These are phyloP conservation scores for Acanthamoeba healyi DNA, from an alignment of 208 protist genomes.

Conservation along the genomic window DNA sequence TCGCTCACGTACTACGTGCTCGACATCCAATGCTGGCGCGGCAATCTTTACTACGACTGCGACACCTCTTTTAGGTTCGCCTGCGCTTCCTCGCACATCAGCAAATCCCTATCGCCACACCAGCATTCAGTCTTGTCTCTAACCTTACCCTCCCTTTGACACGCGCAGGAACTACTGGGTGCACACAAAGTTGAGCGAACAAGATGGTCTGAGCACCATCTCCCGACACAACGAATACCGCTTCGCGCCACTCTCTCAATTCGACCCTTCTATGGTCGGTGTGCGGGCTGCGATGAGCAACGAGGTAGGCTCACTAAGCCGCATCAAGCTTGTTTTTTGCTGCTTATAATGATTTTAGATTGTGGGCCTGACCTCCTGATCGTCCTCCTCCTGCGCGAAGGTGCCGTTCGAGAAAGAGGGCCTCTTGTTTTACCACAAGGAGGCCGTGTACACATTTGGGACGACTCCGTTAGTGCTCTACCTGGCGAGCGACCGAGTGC, in stretches of 20 bases:
- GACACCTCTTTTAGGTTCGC: slow-evolving; percentile 84
- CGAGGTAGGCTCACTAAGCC: not conserved
- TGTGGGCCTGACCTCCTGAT: not conserved
- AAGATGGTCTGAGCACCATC: not conserved
- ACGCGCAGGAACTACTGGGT: slow-evolving; percentile 57
- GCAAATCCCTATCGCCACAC: not conserved
- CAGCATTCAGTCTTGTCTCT: not conserved
- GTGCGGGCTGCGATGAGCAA: slow-evolving; percentile 35
- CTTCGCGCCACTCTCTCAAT: slow-evolving; percentile 21
- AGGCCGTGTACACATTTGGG: slow-evolving; percentile 81
- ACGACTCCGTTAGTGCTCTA: slow-evolving; percentile 90
- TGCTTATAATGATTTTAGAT: too few species aligned
- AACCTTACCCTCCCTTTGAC: not conserved
- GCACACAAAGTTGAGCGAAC: slow-evolving; percentile 50
- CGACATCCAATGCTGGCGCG: slow-evolving; percentile 84
- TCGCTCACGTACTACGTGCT: slow-evolving; percentile 79
- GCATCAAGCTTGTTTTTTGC: not conserved
- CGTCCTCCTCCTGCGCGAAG: not conserved
- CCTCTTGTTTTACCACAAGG: slow-evolving; percentile 84
- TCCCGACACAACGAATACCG: slow-evolving; percentile 35
- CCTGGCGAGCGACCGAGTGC: slow-evolving; percentile 92
- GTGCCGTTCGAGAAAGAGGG: slow-evolving; percentile 69
- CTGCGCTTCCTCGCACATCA: too few species aligned
- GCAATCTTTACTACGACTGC: slow-evolving; percentile 83
- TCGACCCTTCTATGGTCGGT: not conserved